A percentile compares a stretch with the other conserved stretches of the same genome.
Conservation (phyloP, 1,139 yeast species). For the Geotrichum europaeum region DNA sequence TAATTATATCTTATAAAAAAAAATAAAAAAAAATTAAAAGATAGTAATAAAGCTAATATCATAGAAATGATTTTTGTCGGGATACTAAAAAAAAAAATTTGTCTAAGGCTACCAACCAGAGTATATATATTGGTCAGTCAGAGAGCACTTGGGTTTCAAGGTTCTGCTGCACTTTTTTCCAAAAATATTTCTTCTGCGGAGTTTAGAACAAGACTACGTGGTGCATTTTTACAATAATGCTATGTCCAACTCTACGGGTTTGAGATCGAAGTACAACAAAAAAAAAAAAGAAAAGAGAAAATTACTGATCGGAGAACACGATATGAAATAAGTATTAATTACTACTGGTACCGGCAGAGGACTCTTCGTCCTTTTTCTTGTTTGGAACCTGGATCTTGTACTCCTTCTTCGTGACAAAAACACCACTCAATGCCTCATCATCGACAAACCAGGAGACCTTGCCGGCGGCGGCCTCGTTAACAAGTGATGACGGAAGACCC, state of each 20-base stretch:
- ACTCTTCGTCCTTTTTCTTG: neutral
- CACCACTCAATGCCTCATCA: conserved; percentile 85
- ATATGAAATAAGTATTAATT: neutral
- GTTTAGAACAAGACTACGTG: too few species aligned
- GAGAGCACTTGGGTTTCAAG: too few species aligned
- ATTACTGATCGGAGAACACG: neutral
- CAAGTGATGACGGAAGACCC: conserved; percentile 89
- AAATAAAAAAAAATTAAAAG: too few species aligned
- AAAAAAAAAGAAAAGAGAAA: neutral
- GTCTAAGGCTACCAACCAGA: too few species aligned
- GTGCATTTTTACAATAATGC: neutral
- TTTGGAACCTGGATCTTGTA: conserved; percentile 42
- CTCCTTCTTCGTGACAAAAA: conserved; percentile 68
- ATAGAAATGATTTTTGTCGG: too few species aligned
- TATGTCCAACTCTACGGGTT: neutral
- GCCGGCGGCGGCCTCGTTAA: conserved; percentile 94
- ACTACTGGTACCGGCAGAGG: neutral
- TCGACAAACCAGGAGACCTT: conserved; percentile 97
- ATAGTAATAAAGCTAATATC: too few species aligned
- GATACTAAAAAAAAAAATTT: too few species aligned
- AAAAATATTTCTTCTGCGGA: too few species aligned
- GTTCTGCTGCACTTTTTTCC: neutral
- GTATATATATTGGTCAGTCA: too few species aligned
- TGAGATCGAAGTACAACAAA: neutral
- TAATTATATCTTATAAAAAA: too few species aligned